phyloP scores from a whole-genome alignment of 768 basidiomycete species.

The Rhizopogon roseolus region DNA sequence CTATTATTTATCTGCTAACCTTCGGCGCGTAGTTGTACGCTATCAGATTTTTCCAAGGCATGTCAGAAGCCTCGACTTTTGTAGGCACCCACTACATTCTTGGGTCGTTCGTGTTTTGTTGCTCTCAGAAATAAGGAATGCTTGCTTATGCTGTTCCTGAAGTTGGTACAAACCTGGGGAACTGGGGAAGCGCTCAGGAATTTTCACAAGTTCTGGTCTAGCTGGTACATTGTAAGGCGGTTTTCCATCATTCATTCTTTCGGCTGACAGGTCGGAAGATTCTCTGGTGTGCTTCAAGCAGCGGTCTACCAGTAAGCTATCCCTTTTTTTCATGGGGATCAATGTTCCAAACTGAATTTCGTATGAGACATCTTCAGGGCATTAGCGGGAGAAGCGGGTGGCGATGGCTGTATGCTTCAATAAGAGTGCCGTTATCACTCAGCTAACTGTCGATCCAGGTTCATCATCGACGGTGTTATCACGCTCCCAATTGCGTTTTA shows the following conservation, averaged over 20 bases:
- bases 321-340: not conserved
- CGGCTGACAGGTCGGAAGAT: conserved; percentile 30
- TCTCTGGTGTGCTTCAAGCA: conserved; percentile 62
- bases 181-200: conserved; percentile 65
- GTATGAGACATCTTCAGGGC: conserved; percentile 48
- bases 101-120: conserved; percentile 48
- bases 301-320: conserved; percentile 48
- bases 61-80: conserved; percentile 73
- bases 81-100: conserved; percentile 71
- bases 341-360: not conserved
- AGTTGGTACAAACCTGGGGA: conserved; percentile 73
- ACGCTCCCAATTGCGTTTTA: conserved; percentile 69
- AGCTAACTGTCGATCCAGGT: conserved; percentile 28
- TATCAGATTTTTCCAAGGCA: conserved; percentile 69
- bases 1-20: not conserved
- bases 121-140: not conserved
- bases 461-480: conserved; percentile 68
- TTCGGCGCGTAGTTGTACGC: conserved; percentile 46
- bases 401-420: conserved; percentile 56
- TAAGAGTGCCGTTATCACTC: not conserved
- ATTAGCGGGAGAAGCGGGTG: conserved; percentile 52
- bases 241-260: not conserved
- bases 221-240: conserved; percentile 51
- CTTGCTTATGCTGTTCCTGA: not conserved
- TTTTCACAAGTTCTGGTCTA: conserved; percentile 63